phyloP scores from a whole-genome alignment of 163 green algal genomes.

The Volvox carteri region DNA sequence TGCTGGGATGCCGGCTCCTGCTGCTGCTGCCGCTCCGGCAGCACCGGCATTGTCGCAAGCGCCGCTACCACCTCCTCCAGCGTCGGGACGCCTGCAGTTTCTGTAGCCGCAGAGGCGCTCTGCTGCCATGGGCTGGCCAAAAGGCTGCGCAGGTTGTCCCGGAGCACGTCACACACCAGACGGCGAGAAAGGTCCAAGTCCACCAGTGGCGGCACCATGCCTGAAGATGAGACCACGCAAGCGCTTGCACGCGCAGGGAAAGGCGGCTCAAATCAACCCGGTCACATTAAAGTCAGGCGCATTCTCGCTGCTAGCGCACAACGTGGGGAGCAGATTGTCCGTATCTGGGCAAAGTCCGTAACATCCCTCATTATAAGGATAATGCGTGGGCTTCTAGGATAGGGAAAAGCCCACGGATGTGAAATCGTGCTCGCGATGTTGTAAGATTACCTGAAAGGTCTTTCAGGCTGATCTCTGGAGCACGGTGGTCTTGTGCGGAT shows the following conservation, averaged over 20 bases:
- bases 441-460: constrained; percentile 11
- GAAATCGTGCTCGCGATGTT: too few relatives aligned
- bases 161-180: constrained; percentile 37
- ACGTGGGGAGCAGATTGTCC: too few relatives aligned
- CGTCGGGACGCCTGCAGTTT: neutral
- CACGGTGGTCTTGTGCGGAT: neutral
- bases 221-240: constrained; percentile 13
- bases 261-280: too few relatives aligned
- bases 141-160: constrained; percentile 23
- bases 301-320: too few relatives aligned
- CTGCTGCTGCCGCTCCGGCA: neutral
- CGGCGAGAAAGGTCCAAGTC: constrained; percentile 5
- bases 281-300: too few relatives aligned
- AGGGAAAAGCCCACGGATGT: too few relatives aligned
- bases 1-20: too few relatives aligned
- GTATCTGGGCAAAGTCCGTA: too few relatives aligned
- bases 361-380: too few relatives aligned
- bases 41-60: neutral
- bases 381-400: too few relatives aligned
- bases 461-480: neutral
- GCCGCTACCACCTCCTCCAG: constrained; percentile 46
- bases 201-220: constrained; percentile 26
- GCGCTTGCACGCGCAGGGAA: too few relatives aligned
- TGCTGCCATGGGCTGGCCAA: neutral
- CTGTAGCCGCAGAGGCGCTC: neutral